Percentiles rank a stretch among this genome's conserved stretches.
Evolutionary conservation across 805 yeast species (phyloP).

Genomic region (Candida boleticola): DNA sequence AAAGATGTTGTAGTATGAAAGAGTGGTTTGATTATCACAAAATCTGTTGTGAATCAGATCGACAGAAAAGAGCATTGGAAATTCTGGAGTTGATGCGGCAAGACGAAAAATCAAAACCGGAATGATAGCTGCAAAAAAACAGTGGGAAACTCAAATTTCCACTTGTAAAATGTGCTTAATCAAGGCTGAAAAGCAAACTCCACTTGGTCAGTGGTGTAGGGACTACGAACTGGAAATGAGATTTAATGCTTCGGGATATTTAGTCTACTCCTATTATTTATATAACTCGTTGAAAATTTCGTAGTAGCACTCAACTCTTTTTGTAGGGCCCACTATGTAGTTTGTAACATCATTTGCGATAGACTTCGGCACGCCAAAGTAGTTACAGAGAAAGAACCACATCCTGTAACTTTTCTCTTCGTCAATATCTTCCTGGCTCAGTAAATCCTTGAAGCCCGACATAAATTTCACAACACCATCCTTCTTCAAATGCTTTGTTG

Average conservation of each 20-base stretch:
- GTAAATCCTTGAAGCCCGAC: background rate
- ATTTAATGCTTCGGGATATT: too few species aligned
- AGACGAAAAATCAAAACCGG: background rate
- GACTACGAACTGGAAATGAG: too few species aligned
- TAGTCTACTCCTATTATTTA: too few species aligned
- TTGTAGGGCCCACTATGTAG: constrained; percentile 41
- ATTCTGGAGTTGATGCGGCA: background rate
- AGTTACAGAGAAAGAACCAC: constrained; percentile 18
- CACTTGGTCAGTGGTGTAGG: too few species aligned
- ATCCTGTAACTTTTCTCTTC: background rate
- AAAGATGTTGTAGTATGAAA: constrained; percentile 7
- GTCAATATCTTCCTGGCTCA: background rate
- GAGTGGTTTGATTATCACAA: too few species aligned
- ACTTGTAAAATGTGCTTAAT: too few species aligned
- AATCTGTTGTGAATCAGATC: too few species aligned
- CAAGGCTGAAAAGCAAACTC: too few species aligned
- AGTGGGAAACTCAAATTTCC: too few species aligned
- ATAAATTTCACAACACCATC: background rate
- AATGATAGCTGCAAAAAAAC: background rate
- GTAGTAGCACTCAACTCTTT: constrained; percentile 28
- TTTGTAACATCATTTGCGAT: constrained; percentile 28
- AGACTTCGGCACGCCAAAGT: constrained; percentile 14
- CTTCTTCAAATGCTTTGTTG: background rate
- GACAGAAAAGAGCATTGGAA: background rate
- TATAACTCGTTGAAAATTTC: constrained; percentile 1